Percentiles rank a stretch among this genome's conserved stretches.
phyloP scores from a whole-genome alignment of 805 yeast genomes.

The Ogataea siamensis region DNA sequence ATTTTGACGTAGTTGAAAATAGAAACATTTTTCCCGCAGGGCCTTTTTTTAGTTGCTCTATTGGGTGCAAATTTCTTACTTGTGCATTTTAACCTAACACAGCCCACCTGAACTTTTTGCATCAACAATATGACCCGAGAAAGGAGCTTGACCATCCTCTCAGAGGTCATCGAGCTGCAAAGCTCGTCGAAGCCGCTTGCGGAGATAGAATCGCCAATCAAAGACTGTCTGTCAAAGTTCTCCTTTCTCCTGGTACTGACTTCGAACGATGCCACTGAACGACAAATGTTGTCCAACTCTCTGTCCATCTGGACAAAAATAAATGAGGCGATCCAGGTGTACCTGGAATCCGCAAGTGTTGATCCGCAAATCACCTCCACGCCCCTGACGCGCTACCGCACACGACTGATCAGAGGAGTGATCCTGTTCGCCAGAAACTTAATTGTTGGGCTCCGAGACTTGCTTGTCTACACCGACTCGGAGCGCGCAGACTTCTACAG shows the following conservation, averaged over 20 bases:
- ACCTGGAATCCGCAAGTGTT: conserved; percentile 1
- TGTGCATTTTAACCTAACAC: too few relatives aligned
- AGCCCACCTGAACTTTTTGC: too few relatives aligned
- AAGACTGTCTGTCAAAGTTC: conserved; percentile 17
- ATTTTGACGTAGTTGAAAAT: not conserved
- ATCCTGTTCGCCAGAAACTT: conserved; percentile 25
- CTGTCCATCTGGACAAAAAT: conserved; percentile 25
- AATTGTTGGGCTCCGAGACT: conserved; percentile 20
- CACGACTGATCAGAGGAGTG: conserved; percentile 25
- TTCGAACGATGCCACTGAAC: conserved; percentile 14
- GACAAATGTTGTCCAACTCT: conserved; percentile 20
- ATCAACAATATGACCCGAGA: conserved; percentile 21
- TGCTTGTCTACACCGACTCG: conserved; percentile 9
- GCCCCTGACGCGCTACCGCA: conserved; percentile 8
- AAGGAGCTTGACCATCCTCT: conserved; percentile 16
- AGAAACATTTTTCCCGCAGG: not conserved
- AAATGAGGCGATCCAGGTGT: conserved; percentile 12
- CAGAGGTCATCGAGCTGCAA: conserved; percentile 16
- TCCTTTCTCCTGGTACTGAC: conserved; percentile 16
- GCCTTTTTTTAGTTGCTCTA: not conserved
- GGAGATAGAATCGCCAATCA: conserved; percentile 2
- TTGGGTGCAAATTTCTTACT: not conserved
- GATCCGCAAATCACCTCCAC: conserved; percentile 1
- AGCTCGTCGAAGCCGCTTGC: not conserved
- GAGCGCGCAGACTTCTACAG: conserved; percentile 14